phyloP scores from a whole-genome alignment of 1,284 basidiomycete species.

The Mycena sp. region DNA sequence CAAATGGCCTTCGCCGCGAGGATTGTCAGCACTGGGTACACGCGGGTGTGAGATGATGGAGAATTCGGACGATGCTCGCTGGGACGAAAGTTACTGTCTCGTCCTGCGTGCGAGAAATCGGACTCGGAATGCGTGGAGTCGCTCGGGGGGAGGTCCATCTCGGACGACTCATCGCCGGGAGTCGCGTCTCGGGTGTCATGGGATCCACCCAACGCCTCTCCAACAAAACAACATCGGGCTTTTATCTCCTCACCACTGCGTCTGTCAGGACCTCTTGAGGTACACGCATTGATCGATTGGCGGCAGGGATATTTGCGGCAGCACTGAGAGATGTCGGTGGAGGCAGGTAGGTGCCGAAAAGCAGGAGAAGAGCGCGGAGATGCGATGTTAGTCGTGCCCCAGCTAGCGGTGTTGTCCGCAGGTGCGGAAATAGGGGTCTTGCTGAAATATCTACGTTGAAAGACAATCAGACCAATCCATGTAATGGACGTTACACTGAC shows the following conservation, averaged over 20 bases:
- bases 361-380: slow-evolving; percentile 79
- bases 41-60: slow-evolving; percentile 50
- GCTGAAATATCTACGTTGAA: slow-evolving; percentile 80
- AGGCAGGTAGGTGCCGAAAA: slow-evolving; percentile 84
- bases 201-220: slow-evolving; percentile 55
- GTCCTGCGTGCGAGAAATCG: slow-evolving; percentile 62
- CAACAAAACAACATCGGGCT: slow-evolving; percentile 83
- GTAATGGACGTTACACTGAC: slow-evolving; percentile 56
- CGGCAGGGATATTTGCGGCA: slow-evolving; percentile 67
- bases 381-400: slow-evolving; percentile 80
- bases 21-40: slow-evolving; percentile 36
- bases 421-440: slow-evolving; percentile 83
- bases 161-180: slow-evolving; percentile 52
- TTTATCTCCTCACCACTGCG: slow-evolving; percentile 85
- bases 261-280: slow-evolving; percentile 81
- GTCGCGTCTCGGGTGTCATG: slow-evolving; percentile 49
- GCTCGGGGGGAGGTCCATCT: slow-evolving; percentile 58
- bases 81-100: slow-evolving; percentile 60
- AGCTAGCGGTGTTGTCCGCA: slow-evolving; percentile 86
- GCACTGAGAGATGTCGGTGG: slow-evolving; percentile 76
- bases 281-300: slow-evolving; percentile 69
- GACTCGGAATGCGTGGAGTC: slow-evolving; percentile 66
- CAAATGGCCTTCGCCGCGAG: slow-evolving; percentile 60
- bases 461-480: background rate
- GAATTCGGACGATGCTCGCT: slow-evolving; percentile 67